Percentiles rank a stretch among this genome's conserved stretches.
phyloP scores from a whole-genome alignment of 495 filamentous ascomycete species.

The Niebla homalea region DNA sequence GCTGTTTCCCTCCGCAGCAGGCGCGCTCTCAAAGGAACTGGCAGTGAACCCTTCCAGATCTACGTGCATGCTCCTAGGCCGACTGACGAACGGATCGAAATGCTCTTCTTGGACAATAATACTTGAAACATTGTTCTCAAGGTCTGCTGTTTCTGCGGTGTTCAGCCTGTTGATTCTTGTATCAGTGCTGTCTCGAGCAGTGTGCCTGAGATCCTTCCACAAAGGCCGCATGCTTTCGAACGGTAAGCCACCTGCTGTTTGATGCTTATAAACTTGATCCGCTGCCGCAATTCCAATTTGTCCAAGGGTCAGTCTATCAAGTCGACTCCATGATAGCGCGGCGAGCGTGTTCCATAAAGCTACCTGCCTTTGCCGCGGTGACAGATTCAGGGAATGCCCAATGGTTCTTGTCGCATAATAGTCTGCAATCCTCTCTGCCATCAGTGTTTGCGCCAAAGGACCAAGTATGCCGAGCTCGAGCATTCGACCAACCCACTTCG shows the following conservation, averaged over 20 bases:
- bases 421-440: slow-evolving; percentile 70
- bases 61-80: not conserved
- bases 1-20: too few relatives aligned
- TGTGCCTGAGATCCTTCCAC: slow-evolving; percentile 2
- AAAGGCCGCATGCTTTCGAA: slow-evolving; percentile 12
- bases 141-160: not conserved
- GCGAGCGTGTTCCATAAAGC: slow-evolving; percentile 81
- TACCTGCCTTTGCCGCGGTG: slow-evolving; percentile 62
- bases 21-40: too few relatives aligned
- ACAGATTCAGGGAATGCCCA: slow-evolving; percentile 48
- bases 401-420: slow-evolving; percentile 68
- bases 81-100: not conserved
- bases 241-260: not conserved
- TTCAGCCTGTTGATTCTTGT: not conserved
- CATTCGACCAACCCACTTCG: slow-evolving; percentile 66
- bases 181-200: not conserved
- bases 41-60: not conserved
- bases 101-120: not conserved
- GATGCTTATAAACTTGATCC: not conserved
- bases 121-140: not conserved
- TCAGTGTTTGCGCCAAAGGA: slow-evolving; percentile 59
- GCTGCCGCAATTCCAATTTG: slow-evolving; percentile 6
- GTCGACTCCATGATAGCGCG: slow-evolving; percentile 66
- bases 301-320: slow-evolving; percentile 18
- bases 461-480: slow-evolving; percentile 67